Evolutionary conservation across 2,329 filamentous ascomycete species (phyloP).

Genomic region (Colletotrichum godetiae): DNA sequence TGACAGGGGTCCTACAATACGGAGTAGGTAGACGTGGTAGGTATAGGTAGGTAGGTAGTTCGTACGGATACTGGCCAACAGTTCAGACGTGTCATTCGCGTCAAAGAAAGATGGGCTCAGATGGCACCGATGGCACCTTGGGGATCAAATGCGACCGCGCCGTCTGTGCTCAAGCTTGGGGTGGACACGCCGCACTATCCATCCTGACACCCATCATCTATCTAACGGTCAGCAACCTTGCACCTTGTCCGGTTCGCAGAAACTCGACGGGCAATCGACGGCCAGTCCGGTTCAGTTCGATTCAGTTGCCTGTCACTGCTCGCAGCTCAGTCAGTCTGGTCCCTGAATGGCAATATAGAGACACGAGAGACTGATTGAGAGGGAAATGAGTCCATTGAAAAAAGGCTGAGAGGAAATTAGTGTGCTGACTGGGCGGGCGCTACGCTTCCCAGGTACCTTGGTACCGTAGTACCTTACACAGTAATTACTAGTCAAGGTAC

Average conservation of each 20-base stretch:
- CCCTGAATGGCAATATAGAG: no score
- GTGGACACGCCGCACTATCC: no score
- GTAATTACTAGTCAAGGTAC: not conserved
- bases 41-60: no score
- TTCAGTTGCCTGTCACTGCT: not conserved
- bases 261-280: not conserved
- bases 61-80: not conserved
- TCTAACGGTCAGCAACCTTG: not conserved
- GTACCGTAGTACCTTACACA: no score
- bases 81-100: slow-evolving; percentile 1
- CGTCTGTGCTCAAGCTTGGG: not conserved
- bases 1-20: no score
- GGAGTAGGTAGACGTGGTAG: no score
- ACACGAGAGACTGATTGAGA: no score
- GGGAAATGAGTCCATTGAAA: not conserved
- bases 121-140: not conserved
- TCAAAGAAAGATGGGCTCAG: not conserved
- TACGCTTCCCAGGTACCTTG: not conserved
- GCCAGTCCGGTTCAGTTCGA: not conserved
- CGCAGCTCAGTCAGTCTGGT: no score
- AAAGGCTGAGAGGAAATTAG: not conserved
- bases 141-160: not conserved
- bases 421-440: not conserved
- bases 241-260: not conserved
- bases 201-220: no score